Conservation (phyloP, 1,139 yeast species). For the Yamadazyma siamensis region DNA sequence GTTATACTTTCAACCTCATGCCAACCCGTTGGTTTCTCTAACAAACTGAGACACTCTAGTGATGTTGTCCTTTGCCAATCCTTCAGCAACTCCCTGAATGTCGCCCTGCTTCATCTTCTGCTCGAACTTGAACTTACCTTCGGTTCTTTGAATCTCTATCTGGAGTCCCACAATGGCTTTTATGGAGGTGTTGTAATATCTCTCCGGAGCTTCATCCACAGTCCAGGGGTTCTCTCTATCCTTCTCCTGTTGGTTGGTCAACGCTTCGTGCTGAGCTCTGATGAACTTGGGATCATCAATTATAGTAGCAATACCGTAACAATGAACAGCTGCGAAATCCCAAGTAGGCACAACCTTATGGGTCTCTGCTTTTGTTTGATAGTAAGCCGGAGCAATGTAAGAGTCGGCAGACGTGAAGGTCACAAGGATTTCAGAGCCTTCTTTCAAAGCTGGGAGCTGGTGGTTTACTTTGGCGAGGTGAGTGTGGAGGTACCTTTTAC, state of each 20-base stretch:
- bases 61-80: constrained; percentile 31
- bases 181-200: constrained; percentile 40
- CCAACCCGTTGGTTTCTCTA: constrained; percentile 17
- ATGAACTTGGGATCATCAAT: constrained; percentile 49
- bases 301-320: constrained; percentile 51
- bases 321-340: constrained; percentile 65
- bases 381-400: constrained; percentile 62
- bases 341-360: constrained; percentile 72
- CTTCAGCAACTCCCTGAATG: constrained; percentile 51
- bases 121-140: constrained; percentile 61
- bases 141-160: constrained; percentile 47
- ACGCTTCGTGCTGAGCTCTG: constrained; percentile 39
- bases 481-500: constrained; percentile 45
- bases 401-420: constrained; percentile 54
- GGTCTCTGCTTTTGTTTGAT: constrained; percentile 53
- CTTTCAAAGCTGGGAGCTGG: constrained; percentile 45
- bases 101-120: constrained; percentile 48
- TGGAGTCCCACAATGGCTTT: constrained; percentile 61
- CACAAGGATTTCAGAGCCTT: constrained; percentile 43
- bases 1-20: no score
- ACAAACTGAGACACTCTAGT: constrained; percentile 21
- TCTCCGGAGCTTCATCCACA: constrained; percentile 57
- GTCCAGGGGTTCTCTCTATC: constrained; percentile 48
- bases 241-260: constrained; percentile 50
- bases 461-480: constrained; percentile 58